Conservation (phyloP, 2,329 filamentous ascomycete species). For the Microcera coccophila region DNA sequence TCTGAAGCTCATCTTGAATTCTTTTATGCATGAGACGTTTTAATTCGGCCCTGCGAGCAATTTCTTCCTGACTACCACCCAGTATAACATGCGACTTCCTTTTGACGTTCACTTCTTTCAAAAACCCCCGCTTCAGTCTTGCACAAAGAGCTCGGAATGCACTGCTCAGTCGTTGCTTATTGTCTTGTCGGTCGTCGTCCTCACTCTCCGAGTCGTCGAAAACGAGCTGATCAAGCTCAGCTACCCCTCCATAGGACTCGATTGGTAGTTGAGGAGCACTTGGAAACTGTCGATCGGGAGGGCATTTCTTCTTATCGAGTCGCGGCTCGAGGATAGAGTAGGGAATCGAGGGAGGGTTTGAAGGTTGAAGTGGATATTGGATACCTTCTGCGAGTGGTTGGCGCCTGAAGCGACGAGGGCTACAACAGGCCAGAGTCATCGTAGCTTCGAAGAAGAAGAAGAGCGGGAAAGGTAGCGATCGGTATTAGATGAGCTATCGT, state of each 20-base stretch:
- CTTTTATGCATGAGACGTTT: constrained; percentile 52
- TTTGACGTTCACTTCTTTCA: constrained; percentile 40
- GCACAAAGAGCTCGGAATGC: constrained; percentile 44
- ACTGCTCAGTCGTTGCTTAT: constrained; percentile 35
- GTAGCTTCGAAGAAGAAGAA: not conserved
- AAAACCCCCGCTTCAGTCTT: constrained; percentile 44
- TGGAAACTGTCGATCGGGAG: not conserved
- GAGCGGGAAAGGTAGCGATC: not conserved
- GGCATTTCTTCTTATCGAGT: not conserved
- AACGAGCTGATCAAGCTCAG: constrained; percentile 27
- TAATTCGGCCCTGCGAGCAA: constrained; percentile 53
- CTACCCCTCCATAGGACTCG: too few relatives aligned
- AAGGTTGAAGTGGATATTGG: not conserved
- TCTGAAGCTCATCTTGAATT: constrained; percentile 56
- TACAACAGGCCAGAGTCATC: constrained; percentile 26
- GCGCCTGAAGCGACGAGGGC: constrained; percentile 10
- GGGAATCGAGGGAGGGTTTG: not conserved
- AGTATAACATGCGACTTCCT: constrained; percentile 40
- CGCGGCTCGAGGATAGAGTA: not conserved
- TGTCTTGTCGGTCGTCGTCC: constrained; percentile 22
- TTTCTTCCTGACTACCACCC: constrained; percentile 49
- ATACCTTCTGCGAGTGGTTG: not conserved
- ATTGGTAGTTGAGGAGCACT: not conserved
- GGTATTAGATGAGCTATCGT: not conserved
- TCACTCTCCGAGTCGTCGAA: constrained; percentile 41